Evolutionary conservation across 169 alveolate species (phyloP), one percentile per base, ranked within the genome.

Genomic region (Eimeria acervulina): DNA sequence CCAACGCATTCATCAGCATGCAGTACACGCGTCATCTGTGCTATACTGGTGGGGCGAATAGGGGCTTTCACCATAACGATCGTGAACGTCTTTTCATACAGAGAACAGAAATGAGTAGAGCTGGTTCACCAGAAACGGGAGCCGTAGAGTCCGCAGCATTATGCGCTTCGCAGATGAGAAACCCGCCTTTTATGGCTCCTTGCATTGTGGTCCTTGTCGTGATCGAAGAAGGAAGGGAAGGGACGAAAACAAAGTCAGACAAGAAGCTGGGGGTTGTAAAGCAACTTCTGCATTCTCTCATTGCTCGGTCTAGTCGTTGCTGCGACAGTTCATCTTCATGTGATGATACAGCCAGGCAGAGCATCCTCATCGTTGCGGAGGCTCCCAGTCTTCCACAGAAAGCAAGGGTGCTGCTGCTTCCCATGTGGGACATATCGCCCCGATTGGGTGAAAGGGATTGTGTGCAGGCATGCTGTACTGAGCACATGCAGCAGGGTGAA

Each of bases 331-430:
- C 68, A 10, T 13, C n/a, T 63, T 31, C 42, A 33, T 61, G 36
- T 19, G 51, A 59, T 42, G 83, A 87, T 17, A 21, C n/a, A 40
- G 94, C n/a, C 36, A 59, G 26, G 40, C 92, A 51, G 13, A 33
- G 55, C 59, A 42, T 87, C 51, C 42, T 87, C 81, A 17, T 87
- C 70, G 94, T 63, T 42, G 94, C 83, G 31, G 94, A 63, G 59
- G 44, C 51, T 8, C 61, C 94, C 10, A 36, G 28, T 63, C 94
- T 87, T 19, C 94, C 83, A 7, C 26, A 68, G 13, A 38, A 44
- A 5, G 94, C 94, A 63, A 87, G 74, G 94, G 83, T 87, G 21
- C 23, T 87, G 84, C 28, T 59, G 83, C 83, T 87, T 52, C 94
- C 94, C 40, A 28, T 87, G 83, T 59, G 81, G 63, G 94, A 59